Evolutionary conservation across 305 asterid species (phyloP).

Genomic region (Nicotiana rustica): DNA sequence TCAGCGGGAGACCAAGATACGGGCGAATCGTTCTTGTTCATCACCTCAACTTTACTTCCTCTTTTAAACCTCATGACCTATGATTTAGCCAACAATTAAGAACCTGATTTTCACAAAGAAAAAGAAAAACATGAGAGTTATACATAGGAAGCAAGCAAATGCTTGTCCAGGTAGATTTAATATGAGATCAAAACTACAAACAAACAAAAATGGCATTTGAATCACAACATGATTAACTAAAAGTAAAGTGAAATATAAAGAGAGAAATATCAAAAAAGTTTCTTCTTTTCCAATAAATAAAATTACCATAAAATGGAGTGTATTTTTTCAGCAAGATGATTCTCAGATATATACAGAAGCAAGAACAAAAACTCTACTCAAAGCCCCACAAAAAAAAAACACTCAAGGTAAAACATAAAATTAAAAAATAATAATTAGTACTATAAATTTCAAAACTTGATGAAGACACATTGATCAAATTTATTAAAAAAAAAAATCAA

Average conservation of each 20-base stretch:
- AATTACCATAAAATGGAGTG: too few relatives aligned
- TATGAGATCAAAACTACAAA: conserved; percentile 9
- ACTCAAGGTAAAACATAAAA: neutral
- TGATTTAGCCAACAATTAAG: conserved; percentile 34
- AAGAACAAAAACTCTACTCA: conserved; percentile 12
- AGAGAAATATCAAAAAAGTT: neutral
- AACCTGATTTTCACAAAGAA: conserved; percentile 51
- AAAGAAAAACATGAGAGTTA: neutral
- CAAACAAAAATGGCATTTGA: neutral
- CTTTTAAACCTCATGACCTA: conserved; percentile 61
- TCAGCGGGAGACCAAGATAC: conserved; percentile 65
- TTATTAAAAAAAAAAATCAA: neutral
- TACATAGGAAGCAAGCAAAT: neutral
- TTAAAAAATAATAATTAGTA: neutral
- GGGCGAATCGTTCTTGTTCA: conserved; percentile 53
- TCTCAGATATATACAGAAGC: neutral
- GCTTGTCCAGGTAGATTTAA: conserved; percentile 5
- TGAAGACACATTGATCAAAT: neutral
- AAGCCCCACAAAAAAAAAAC: conserved; percentile 17
- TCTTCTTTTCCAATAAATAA: neutral
- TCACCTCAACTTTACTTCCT: conserved; percentile 80
- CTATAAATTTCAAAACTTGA: conserved; percentile 15
- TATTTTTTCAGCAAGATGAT: neutral
- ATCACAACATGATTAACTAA: conserved; percentile 20
- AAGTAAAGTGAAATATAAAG: neutral